Evolutionary conservation across 192 early-diverging fungal genomes (phyloP).

Genomic region (Pilaira anomala): DNA sequence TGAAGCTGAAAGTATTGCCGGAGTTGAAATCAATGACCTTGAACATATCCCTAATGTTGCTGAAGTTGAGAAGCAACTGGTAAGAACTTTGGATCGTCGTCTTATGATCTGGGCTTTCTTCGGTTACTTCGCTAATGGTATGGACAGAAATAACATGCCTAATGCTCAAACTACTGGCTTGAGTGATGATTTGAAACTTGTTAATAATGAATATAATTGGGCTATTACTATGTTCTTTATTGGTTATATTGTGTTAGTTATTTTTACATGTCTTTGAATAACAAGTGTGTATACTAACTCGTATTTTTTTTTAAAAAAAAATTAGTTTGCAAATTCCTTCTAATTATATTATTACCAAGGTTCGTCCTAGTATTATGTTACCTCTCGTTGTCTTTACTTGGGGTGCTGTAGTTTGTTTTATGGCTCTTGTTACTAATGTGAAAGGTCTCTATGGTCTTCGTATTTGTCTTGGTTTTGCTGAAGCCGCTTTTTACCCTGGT

Average conservation of each 20-base stretch:
- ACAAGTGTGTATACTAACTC: slow-evolving; percentile 9
- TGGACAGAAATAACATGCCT: slow-evolving; percentile 39
- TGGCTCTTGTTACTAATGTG: slow-evolving; percentile 24
- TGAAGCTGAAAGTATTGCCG: neutral
- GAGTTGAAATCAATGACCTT: neutral
- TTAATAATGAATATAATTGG: slow-evolving; percentile 50
- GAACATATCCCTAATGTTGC: neutral
- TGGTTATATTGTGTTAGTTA: slow-evolving; percentile 38
- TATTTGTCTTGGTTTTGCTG: slow-evolving; percentile 33
- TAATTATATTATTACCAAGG: slow-evolving; percentile 25
- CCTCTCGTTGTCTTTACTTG: slow-evolving; percentile 22
- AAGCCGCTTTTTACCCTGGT: slow-evolving; percentile 28
- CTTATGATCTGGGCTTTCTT: slow-evolving; percentile 33
- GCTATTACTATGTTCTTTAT: slow-evolving; percentile 64
- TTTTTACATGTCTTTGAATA: neutral
- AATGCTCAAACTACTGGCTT: slow-evolving; percentile 38
- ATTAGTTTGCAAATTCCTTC: slow-evolving; percentile 25
- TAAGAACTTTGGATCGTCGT: slow-evolving; percentile 27
- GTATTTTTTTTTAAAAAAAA: slow-evolving; percentile 3
- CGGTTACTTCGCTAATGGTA: slow-evolving; percentile 37
- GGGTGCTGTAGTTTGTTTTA: slow-evolving; percentile 28
- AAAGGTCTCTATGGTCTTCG: slow-evolving; percentile 36
- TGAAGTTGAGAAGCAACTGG: slow-evolving; percentile 16
- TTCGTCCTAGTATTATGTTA: slow-evolving; percentile 27
- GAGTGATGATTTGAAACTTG: slow-evolving; percentile 41